Conservation (phyloP, 345 rosid genomes). For the Lepidium didymum region DNA sequence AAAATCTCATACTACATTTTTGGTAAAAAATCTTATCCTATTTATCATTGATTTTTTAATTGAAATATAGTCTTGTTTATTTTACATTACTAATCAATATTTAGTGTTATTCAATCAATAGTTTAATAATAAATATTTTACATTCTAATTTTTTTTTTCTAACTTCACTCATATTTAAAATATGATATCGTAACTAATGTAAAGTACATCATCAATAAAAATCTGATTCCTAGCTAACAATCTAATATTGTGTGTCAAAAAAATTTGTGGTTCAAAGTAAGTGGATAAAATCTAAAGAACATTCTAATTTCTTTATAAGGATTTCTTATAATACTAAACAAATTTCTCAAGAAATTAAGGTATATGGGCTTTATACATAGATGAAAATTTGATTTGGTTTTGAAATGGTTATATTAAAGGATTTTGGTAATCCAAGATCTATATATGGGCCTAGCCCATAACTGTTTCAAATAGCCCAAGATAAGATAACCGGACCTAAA, state of each 20-base stretch:
- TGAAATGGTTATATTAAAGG: neutral
- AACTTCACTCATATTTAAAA: no score
- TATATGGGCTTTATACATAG: neutral
- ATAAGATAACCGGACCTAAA: neutral
- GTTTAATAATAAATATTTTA: no score
- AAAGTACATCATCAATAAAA: no score
- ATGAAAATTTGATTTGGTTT: neutral
- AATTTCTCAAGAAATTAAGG: neutral
- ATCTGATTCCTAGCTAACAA: no score
- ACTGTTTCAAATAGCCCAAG: neutral
- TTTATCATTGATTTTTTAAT: neutral
- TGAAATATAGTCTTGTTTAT: neutral
- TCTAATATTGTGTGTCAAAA: no score
- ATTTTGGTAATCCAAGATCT: neutral
- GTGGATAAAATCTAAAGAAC: no score
- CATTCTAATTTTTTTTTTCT: no score
- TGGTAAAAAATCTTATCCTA: neutral
- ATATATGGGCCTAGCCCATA: neutral
- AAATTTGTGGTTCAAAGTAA: no score
- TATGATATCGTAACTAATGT: no score
- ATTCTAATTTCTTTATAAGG: neutral
- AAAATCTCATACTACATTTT: no score
- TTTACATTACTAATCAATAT: neutral
- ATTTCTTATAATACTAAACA: neutral
- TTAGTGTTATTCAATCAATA: neutral